Evolutionary conservation across 805 yeast genomes (phyloP).

Genomic region (Saccharomycopsis fodiens): DNA sequence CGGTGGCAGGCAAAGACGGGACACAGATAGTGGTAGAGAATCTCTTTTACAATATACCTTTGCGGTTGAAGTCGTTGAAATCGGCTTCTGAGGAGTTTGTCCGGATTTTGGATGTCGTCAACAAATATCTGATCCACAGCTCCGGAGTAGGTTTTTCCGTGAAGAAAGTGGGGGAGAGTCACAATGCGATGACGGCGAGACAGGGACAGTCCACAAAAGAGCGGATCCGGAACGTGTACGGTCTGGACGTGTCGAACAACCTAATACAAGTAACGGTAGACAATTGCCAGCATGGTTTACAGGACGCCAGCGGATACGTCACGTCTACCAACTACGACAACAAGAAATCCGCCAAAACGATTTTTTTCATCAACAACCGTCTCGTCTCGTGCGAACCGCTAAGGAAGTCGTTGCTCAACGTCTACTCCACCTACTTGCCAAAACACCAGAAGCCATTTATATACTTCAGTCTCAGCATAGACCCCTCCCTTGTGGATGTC

Average conservation of each 20-base stretch:
- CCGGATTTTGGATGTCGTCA: slow-evolving; percentile 73
- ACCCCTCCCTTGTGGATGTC: slow-evolving; percentile 74
- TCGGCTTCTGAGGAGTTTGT: slow-evolving; percentile 67
- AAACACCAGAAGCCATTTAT: slow-evolving; percentile 73
- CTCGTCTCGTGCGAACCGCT: slow-evolving; percentile 79
- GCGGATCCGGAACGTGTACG: slow-evolving; percentile 67
- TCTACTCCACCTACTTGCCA: slow-evolving; percentile 64
- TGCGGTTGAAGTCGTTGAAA: slow-evolving; percentile 60
- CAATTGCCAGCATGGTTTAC: slow-evolving; percentile 40
- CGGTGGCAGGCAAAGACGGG: slow-evolving; percentile 82
- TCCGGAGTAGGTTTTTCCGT: slow-evolving; percentile 65
- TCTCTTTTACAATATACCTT: slow-evolving; percentile 79
- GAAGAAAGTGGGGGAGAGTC: slow-evolving; percentile 71
- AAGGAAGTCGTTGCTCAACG: slow-evolving; percentile 53
- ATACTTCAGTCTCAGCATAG: slow-evolving; percentile 61
- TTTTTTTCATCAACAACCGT: slow-evolving; percentile 80
- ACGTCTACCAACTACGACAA: slow-evolving; percentile 64
- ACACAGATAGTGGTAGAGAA: slow-evolving; percentile 84
- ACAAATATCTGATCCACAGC: slow-evolving; percentile 75
- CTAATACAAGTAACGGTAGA: slow-evolving; percentile 41
- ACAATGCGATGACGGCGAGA: slow-evolving; percentile 55
- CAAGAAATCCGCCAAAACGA: slow-evolving; percentile 58
- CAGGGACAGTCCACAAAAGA: slow-evolving; percentile 46
- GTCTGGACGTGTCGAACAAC: slow-evolving; percentile 59
- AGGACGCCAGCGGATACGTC: slow-evolving; percentile 46